Percentiles rank a stretch among this genome's conserved stretches.
Conservation (phyloP, 352 stramenopile genomes). For the Globisporangium recalcitrans region DNA sequence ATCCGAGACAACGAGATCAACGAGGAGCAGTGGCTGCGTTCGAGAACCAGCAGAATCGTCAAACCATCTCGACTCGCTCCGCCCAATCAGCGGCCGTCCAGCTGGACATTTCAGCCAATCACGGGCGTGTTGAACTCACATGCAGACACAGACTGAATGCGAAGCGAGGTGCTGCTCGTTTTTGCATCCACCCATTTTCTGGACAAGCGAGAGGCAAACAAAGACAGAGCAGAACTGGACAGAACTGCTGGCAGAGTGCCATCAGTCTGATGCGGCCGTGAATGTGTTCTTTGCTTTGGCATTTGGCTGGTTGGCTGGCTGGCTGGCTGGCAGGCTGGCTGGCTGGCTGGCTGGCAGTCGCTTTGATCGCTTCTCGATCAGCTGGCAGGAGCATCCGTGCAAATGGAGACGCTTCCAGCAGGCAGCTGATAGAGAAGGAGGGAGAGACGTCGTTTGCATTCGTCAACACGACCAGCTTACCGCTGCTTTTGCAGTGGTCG, state of each 20-base stretch:
- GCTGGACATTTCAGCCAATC: not conserved
- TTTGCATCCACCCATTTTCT: conserved; percentile 13
- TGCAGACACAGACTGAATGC: conserved; percentile 15
- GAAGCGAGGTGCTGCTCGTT: not conserved
- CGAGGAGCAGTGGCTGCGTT: conserved; percentile 3
- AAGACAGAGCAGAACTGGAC: conserved; percentile 21
- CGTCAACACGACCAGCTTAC: not conserved
- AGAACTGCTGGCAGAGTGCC: conserved; percentile 13
- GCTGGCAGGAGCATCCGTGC: not conserved
- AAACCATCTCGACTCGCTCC: not conserved
- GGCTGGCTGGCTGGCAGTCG: not conserved
- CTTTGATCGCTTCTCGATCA: not conserved
- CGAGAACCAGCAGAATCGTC: conserved; percentile 15
- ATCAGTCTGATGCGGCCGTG: conserved; percentile 1
- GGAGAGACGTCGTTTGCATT: not conserved
- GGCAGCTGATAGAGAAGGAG: not conserved
- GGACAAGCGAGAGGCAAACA: conserved; percentile 6
- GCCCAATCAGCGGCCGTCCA: not conserved
- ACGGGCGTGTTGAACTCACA: not conserved
- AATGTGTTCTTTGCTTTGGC: not conserved
- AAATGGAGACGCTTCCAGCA: not conserved
- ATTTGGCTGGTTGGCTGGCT: not conserved
- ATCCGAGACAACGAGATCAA: too few species aligned
- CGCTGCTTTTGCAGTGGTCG: not conserved
- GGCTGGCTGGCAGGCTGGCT: not conserved